These are phyloP conservation scores for Micractinium conductrix DNA, from an alignment of 139 green algal genomes.

Conservation along the genomic window DNA sequence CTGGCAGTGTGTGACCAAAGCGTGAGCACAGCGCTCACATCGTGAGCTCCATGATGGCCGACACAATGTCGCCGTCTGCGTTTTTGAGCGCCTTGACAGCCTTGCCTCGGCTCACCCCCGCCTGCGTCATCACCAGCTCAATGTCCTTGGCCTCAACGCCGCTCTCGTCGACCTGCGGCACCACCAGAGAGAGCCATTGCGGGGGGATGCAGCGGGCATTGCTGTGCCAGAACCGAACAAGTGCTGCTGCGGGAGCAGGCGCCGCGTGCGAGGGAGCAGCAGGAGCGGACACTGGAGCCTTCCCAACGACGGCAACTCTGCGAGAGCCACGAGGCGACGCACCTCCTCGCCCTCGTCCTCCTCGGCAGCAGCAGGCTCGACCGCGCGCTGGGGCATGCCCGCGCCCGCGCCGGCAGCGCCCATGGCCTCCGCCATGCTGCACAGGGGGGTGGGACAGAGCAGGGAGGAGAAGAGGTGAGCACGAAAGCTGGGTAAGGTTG, in stretches of 20 bases:
- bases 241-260: too few relatives aligned
- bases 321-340: too few relatives aligned
- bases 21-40: constrained; percentile 66
- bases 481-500: too few relatives aligned
- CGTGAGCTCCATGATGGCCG: constrained; percentile 96
- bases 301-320: too few relatives aligned
- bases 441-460: not conserved
- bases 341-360: constrained; percentile 81
- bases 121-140: constrained; percentile 98
- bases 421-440: constrained; percentile 49
- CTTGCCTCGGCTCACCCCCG: constrained; percentile 86
- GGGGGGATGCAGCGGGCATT: too few relatives aligned
- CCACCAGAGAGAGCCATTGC: too few relatives aligned
- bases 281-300: too few relatives aligned
- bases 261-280: too few relatives aligned
- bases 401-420: constrained; percentile 4
- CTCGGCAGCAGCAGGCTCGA: constrained; percentile 30
- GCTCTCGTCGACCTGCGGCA: constrained; percentile 93
- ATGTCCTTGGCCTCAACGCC: constrained; percentile 99
- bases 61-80: constrained; percentile 95
- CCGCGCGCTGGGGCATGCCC: not conserved
- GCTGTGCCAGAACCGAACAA: too few relatives aligned
- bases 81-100: constrained; percentile 95
- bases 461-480: not conserved
- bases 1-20: too few relatives aligned